phyloP scores from a whole-genome alignment of 306 rosid species.

The Begonia peltatifolia region DNA sequence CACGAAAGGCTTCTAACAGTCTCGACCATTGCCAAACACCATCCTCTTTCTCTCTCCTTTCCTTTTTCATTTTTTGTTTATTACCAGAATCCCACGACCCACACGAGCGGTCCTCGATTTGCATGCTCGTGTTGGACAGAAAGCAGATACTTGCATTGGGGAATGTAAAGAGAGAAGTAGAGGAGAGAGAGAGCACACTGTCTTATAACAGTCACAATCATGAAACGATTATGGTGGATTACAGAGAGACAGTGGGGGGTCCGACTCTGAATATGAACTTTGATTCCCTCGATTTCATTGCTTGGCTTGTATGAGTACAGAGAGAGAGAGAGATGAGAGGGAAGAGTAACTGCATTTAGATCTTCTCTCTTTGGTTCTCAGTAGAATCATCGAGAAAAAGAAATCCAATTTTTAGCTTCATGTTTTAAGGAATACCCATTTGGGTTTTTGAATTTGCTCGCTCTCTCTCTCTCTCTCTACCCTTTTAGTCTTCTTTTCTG shows the following conservation, averaged over 20 bases:
- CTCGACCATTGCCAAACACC: too few species aligned
- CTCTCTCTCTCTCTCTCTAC: background rate
- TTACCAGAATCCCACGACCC: conserved; percentile 23
- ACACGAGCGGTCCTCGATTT: conserved; percentile 80
- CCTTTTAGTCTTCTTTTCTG: too few species aligned
- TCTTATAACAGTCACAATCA: background rate
- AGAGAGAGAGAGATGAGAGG: too few species aligned
- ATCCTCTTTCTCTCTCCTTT: too few species aligned
- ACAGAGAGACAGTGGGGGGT: conserved; percentile 10
- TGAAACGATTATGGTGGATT: background rate
- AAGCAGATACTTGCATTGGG: background rate
- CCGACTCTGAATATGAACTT: conserved; percentile 2
- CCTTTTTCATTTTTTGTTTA: background rate
- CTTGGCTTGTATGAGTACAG: too few species aligned
- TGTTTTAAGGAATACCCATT: conserved; percentile 3
- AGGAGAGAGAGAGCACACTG: conserved; percentile 2
- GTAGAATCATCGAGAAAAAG: too few species aligned
- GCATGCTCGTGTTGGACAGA: conserved; percentile 21
- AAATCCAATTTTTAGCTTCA: conserved; percentile 2
- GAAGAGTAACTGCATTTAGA: too few species aligned
- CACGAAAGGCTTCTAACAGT: too few species aligned
- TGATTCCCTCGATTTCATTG: too few species aligned
- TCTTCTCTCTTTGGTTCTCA: too few species aligned
- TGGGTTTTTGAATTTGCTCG: background rate
- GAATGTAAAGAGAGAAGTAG: background rate